Evolutionary conservation across 305 asterid species (phyloP).

Genomic region (Fraxinus ornus): DNA sequence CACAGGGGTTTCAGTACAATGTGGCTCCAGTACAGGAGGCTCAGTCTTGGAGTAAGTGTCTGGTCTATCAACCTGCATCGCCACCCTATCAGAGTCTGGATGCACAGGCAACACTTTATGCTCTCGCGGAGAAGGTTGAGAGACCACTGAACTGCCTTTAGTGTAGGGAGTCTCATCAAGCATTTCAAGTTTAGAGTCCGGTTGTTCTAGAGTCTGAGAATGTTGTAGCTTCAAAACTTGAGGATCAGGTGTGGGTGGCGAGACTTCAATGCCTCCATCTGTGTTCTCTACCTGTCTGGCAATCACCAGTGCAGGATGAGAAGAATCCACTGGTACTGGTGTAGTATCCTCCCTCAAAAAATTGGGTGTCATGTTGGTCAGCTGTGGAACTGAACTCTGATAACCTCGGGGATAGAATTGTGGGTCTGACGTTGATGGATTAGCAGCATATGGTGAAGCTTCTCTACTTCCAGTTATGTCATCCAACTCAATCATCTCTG

Average conservation of each 20-base stretch:
- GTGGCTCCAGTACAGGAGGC: conserved; percentile 25
- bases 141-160: conserved; percentile 17
- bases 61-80: conserved; percentile 19
- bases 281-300: conserved; percentile 38
- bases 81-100: conserved; percentile 23
- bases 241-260: conserved; percentile 28
- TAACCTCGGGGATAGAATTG: conserved; percentile 22
- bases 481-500: conserved; percentile 62
- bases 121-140: conserved; percentile 13
- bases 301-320: conserved; percentile 7
- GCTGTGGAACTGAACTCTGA: conserved; percentile 23
- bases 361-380: conserved; percentile 12
- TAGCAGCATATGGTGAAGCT: conserved; percentile 45
- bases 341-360: not conserved
- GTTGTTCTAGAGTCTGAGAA: conserved; percentile 22
- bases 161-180: conserved; percentile 15
- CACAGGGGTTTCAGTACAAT: conserved; percentile 22
- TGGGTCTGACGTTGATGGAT: conserved; percentile 39
- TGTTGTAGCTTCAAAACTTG: conserved; percentile 21
- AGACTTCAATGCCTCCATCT: conserved; percentile 32
- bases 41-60: not conserved
- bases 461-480: conserved; percentile 63
- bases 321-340: not conserved
- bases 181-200: conserved; percentile 26
- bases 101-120: conserved; percentile 20